phyloP scores from a whole-genome alignment of 495 filamentous ascomycete genomes.

The Podospora didyma region DNA sequence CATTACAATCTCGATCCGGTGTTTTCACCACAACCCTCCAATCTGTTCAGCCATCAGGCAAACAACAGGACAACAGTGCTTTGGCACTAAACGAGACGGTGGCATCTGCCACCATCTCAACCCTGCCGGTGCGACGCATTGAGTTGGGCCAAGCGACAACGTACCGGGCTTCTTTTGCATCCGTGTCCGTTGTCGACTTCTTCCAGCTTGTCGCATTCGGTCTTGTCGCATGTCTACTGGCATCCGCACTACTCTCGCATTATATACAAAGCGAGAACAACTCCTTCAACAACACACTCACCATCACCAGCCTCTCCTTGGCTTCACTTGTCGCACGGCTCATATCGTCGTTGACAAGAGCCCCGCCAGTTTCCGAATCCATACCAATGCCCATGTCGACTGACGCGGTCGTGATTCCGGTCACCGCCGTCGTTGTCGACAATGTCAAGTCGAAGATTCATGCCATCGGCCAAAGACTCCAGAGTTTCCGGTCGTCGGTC shows the following conservation, averaged over 20 bases:
- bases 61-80: not conserved
- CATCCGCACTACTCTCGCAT: conserved; percentile 9
- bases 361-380: conserved; percentile 5
- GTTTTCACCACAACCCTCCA: too few relatives aligned
- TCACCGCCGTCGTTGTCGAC: conserved; percentile 4
- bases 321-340: conserved; percentile 11
- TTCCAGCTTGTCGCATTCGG: conserved; percentile 27
- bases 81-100: conserved; percentile 1
- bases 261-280: conserved; percentile 7
- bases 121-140: conserved; percentile 20
- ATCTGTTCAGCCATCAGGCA: not conserved
- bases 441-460: conserved; percentile 26
- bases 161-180: not conserved
- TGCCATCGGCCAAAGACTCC: not conserved
- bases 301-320: conserved; percentile 17
- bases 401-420: not conserved
- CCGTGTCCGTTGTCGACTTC: conserved; percentile 4
- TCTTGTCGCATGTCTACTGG: conserved; percentile 33
- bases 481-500: conserved; percentile 4
- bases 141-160: conserved; percentile 8
- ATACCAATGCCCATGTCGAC: conserved; percentile 2
- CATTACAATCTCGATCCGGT: too few relatives aligned
- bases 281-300: conserved; percentile 7
- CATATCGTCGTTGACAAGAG: not conserved
- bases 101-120: conserved; percentile 14